Base-by-base conservation (phyloP, 2,329 filamentous ascomycete species). In the Pyricularia grisea region DNA sequence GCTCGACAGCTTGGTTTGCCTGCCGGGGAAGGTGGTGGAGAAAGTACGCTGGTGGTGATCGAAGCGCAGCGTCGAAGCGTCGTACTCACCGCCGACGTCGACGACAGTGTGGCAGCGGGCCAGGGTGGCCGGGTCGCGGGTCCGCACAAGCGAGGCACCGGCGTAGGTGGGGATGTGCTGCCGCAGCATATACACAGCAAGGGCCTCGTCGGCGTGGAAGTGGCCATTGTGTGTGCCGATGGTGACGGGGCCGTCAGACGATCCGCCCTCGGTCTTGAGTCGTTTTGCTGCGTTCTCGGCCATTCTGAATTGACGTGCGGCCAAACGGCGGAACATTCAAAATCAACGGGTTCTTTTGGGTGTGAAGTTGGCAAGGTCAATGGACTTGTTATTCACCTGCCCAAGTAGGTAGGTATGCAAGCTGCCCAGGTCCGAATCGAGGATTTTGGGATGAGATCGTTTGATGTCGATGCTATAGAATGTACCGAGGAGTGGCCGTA, bases 41-140 rank as follows among this genome's bases (percentile, higher is more conserved):
- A 99, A 99, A 76, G 89, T 90, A 72, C 94, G 93, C 84, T 99
- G 95, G 85, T 99, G 95, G 83, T 99, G 95, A 81, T 99, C 95
- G 84, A 92, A 99, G 75, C 94, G 91, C 80, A 93, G 88, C 72
- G 81, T 81, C 67, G 82, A 79, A 69, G 92, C 81, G 76, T 97
- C 91, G 81, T 99, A 98, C 79, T 94, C 92, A 75, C 94, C 94
- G 76, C 94, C 94, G n/a, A 98, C 95, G 77, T 99, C 95, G 74
- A 98, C 94, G 70, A 99, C 94, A 69, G 93, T 97, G 83, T 97
- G 92, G 84, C 94, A 97, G 70, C 86, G 87, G 60, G 88, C 86
- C 58, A 99, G 90, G 36, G 90, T 78, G 30, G 88, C 85, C 23
- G 93, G 88, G 79, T 99, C 93, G 75, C 95, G 92, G 66, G 94